Evolutionary conservation across 345 rosid genomes (phyloP), one percentile per base, ranked within the genome.

Genomic region (Physaria fendleri): DNA sequence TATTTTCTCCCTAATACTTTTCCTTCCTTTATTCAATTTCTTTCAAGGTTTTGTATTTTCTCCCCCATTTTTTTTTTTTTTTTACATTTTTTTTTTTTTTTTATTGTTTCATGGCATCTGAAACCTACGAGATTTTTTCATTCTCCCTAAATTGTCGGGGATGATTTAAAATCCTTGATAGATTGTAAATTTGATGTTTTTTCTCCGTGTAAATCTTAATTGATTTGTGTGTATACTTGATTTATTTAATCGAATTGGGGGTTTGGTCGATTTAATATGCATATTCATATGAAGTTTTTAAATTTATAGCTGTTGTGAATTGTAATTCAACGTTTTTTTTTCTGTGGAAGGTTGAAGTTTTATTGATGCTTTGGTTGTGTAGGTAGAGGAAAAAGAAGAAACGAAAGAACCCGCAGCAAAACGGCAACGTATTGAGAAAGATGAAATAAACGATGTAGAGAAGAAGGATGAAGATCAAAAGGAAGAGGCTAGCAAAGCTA

Each of bases 391-490:
- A 3, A 61, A 43, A 47, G 57, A 51, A 44, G 51, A 48, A 33
- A 65, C 54, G 18, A 73, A 63, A 39, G 86, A 70, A 62, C 81
- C 77, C 14, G 73, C 69, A 55, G 63, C 76, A 56, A 86, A 86
- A 77, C 76, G 79, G 41, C 35, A 64, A 54, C 72, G 87, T 23
- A 5, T 59, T 10, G 82, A 48, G 30, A 66, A 68, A 12, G 66
- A 42, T 12, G 56, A 60, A 28, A 35, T 63, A 37, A 75, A 27
- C 4, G 34, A 56, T 43, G 30, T n/a, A 55, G 48, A 63, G 21
- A 47, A 58, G 20, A 47, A 57, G 20, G 54, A 50, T 22, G 63
- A 28, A 32, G 74, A 67, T 43, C 42, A 28, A 8, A 65, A 70
- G 57, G 60, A 25, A 48, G 62, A 43, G 57, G 23, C 3, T 59